phyloP scores from a whole-genome alignment of 1,284 basidiomycete genomes.

The Trametes hirsuta region DNA sequence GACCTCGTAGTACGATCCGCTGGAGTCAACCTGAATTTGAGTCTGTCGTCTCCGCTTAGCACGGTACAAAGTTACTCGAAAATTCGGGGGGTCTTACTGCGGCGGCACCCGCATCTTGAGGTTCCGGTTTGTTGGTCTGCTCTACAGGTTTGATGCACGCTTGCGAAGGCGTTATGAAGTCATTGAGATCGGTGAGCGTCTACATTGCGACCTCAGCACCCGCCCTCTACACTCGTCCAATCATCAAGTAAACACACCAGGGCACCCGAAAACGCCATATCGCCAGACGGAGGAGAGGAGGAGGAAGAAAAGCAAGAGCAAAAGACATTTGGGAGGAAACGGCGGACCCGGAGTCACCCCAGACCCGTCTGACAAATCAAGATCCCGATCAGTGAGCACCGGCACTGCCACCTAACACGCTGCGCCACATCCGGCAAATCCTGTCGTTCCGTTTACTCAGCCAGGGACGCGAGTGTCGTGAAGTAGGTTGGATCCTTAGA shows the following conservation, averaged over 20 bases:
- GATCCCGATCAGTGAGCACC: slow-evolving; percentile 13
- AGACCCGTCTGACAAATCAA: slow-evolving; percentile 20
- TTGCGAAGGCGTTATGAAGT: slow-evolving; percentile 97
- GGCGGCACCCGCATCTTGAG: slow-evolving; percentile 57
- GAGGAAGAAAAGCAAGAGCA: not conserved
- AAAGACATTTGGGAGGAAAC: slow-evolving; percentile 11
- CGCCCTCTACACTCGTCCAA: slow-evolving; percentile 1
- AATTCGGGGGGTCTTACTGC: slow-evolving; percentile 45
- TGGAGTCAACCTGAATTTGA: slow-evolving; percentile 85
- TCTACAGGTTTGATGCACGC: slow-evolving; percentile 97
- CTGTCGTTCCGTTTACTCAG: slow-evolving; percentile 1
- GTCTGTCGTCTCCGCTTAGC: slow-evolving; percentile 52
- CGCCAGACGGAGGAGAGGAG: not conserved
- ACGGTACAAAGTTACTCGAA: not conserved
- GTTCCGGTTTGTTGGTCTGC: slow-evolving; percentile 53
- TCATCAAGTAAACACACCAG: slow-evolving; percentile 57
- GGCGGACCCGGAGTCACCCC: slow-evolving; percentile 6
- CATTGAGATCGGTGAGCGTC: slow-evolving; percentile 95
- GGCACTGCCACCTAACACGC: slow-evolving; percentile 8
- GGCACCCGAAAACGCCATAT: slow-evolving; percentile 91
- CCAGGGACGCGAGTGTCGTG: not conserved
- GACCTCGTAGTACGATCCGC: slow-evolving; percentile 82
- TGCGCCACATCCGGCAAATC: not conserved
- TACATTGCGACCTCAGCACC: slow-evolving; percentile 33
- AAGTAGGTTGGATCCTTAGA: not conserved